phyloP scores from a whole-genome alignment of 169 alveolate species.

The Perkinsus chesapeaki region DNA sequence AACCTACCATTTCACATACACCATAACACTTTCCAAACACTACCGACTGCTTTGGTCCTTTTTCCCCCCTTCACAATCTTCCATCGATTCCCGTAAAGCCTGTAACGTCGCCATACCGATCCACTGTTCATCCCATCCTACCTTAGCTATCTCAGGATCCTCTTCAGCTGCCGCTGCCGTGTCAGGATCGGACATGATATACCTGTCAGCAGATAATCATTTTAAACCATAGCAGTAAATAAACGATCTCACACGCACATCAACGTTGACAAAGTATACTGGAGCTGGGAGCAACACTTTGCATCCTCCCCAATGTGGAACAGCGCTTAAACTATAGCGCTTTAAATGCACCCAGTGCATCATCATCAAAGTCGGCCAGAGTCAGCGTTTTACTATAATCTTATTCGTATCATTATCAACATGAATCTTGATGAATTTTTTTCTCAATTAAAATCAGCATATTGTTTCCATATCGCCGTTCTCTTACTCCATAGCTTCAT shows the following conservation, averaged over 20 bases:
- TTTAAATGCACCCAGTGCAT: too few relatives aligned
- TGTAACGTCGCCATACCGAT: background rate
- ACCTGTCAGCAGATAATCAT: background rate
- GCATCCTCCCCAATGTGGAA: too few relatives aligned
- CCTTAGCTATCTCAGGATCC: background rate
- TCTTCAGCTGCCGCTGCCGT: background rate
- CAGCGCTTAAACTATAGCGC: too few relatives aligned
- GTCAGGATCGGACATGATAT: background rate
- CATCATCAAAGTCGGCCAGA: too few relatives aligned
- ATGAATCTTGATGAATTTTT: too few relatives aligned
- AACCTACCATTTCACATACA: background rate
- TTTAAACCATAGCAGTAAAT: too few relatives aligned
- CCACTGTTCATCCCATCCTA: background rate
- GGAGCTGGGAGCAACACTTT: too few relatives aligned
- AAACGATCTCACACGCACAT: too few relatives aligned
- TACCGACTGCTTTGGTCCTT: background rate
- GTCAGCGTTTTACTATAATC: too few relatives aligned
- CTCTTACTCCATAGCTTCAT: background rate
- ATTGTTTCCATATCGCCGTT: background rate
- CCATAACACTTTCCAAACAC: background rate
- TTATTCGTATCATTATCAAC: too few relatives aligned
- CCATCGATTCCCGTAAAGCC: background rate
- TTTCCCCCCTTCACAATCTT: background rate
- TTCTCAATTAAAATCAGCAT: too few relatives aligned
- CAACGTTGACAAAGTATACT: too few relatives aligned